Evolutionary conservation across 768 basidiomycete genomes (phyloP).

Genomic region (Phanerochaete sordida): DNA sequence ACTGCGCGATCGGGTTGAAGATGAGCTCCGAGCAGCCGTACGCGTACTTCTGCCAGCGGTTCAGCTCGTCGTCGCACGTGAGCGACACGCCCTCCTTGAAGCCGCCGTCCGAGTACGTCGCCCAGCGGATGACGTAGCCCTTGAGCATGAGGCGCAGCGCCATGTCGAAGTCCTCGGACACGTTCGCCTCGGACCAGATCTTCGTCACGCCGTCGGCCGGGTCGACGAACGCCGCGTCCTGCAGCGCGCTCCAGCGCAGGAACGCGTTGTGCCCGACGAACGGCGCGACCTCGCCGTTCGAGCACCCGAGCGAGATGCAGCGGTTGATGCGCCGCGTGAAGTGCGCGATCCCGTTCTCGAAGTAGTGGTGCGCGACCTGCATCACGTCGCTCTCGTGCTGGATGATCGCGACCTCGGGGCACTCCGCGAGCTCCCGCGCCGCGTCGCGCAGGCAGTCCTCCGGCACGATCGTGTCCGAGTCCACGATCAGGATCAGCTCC

Average conservation of each 20-base stretch:
- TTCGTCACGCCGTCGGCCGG: constrained; percentile 58
- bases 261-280: constrained; percentile 87
- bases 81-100: constrained; percentile 93
- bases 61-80: constrained; percentile 87
- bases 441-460: constrained; percentile 84
- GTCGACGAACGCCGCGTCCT: constrained; percentile 80
- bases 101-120: constrained; percentile 79
- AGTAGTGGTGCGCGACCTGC: constrained; percentile 66
- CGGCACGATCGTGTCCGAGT: constrained; percentile 71
- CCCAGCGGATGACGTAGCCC: constrained; percentile 80
- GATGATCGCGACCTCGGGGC: constrained; percentile 76
- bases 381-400: constrained; percentile 76
- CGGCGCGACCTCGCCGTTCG: constrained; percentile 71
- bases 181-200: constrained; percentile 82
- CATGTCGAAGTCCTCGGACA: constrained; percentile 85
- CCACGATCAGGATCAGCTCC: constrained; percentile 76
- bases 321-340: constrained; percentile 81
- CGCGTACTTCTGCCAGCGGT: constrained; percentile 88
- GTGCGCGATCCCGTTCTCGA: constrained; percentile 82
- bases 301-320: constrained; percentile 66
- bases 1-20: constrained; percentile 78
- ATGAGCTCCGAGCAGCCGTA: constrained; percentile 79
- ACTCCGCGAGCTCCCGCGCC: constrained; percentile 69
- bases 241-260: constrained; percentile 83
- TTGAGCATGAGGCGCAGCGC: constrained; percentile 61